Base-by-base conservation (phyloP, 169 alveolate species). In the Plasmodium knowlesi region DNA sequence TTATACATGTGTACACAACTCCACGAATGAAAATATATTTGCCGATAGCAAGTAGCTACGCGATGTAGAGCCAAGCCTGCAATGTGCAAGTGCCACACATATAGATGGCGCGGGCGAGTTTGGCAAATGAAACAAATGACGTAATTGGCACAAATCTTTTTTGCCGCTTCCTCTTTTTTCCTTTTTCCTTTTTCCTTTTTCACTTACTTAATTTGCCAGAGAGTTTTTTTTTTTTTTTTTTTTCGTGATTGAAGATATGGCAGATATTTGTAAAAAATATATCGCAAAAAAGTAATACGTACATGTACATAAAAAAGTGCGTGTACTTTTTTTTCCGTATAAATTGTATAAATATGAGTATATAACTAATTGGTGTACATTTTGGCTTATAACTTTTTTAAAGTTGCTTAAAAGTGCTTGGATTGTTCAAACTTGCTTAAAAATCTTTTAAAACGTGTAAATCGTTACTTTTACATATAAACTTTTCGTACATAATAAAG, bases 131-230 rank as follows among this genome's bases (percentile, higher is more conserved):
- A 43, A 10, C 53, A 43, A 43, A 43, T 43, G 53, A 8, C 53
- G 53, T 16, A 43, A 43, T 43, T 43, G 53, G 53, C 53, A 43
- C 53, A 74, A 14, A 19, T 74, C 34, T 32, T 6, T 9, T n/a
- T 25, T 74, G 50, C 25, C 28, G 9, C 19, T 74, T 74, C 6
- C 34, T 10, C 28, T 25, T 25, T 25, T 1, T 76, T 76, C 61
- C 39, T 32, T 32, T 32, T 32, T 76, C 84, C n/a, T 25, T 25
- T 1, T 76, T 76, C 61, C 39, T 32, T 32, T 32, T 32, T 76
- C 84, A 76, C 84, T 76, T 76, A 76, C 84, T n/a, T 76, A 76
- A 16, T 76, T 37, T n/a, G 28, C 19, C 41, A 76, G 39, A 76
- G 39, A 76, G 16, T 39, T 76, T 39, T 8, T 34, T 76, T 57